Base-by-base conservation (phyloP, 1,284 basidiomycete genomes). In the Mycosarcoma maydis region DNA sequence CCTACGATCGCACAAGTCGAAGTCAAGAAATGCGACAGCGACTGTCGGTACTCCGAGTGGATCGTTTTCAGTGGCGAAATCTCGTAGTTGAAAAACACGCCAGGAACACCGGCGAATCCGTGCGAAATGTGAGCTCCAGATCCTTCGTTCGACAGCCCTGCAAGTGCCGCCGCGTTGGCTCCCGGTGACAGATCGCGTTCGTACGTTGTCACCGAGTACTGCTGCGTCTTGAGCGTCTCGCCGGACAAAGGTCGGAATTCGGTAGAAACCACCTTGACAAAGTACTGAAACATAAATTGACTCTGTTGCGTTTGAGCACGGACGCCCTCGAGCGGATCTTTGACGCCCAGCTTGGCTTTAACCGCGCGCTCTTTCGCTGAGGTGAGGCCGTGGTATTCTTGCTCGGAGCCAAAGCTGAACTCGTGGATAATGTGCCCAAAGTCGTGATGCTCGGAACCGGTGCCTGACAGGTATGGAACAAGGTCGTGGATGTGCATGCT, bases 1-100 rank as follows among this genome's bases (percentile, higher is more conserved):
- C 95, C 95, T 34, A 98, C 89, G 76, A 99, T 97, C 4, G 96
- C 96, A 78, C 94, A 98, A 19, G 75, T 69, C 30, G 72, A 75
- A 19, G 94, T 95, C 34, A 98, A 84, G 86, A 98, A 98, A 84
- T 98, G 96, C 6, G 94, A 93, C 81, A 98, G 94, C 1, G 92
- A 92, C 83, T 96, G 92, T 55, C 93, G 87, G 34, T 87, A 90
- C 45, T 81, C 74, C 2, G 58, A 56, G 41, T 76, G 73, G 14
- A 80, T 69, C 30, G 73, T 74, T 47, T 76, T 76, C 47, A 81
- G 69, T 13, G 78, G 73, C 29, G 73, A 74, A 44, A 98, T 98
- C 82, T 99, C 96, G 65, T 80, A 82, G 57, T 94, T 97, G 88
- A 62, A 42, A 13, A 70, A 79, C 26, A 82, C 55, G 33, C 80